phyloP scores from a whole-genome alignment of 1,284 basidiomycete genomes.

The Athelia psychrophila region DNA sequence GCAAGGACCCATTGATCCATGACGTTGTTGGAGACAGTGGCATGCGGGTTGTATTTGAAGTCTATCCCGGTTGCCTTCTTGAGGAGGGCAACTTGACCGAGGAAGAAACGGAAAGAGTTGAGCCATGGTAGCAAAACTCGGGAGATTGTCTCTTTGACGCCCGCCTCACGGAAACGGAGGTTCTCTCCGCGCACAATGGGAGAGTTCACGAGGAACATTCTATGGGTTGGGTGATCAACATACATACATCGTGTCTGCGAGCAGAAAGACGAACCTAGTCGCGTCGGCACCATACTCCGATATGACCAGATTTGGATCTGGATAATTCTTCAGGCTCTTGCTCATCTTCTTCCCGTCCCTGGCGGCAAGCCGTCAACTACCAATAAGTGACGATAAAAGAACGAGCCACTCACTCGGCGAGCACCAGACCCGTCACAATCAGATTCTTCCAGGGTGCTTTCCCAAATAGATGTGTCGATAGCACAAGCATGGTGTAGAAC shows the following conservation, averaged over 20 bases:
- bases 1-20: conserved; percentile 99
- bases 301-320: conserved; percentile 93
- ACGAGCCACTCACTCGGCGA: conserved; percentile 72
- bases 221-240: conserved; percentile 23
- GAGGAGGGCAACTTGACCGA: conserved; percentile 89
- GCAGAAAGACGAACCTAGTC: conserved; percentile 56
- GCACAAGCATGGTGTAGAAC: conserved; percentile 98
- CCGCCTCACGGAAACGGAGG: conserved; percentile 96
- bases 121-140: conserved; percentile 98
- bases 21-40: conserved; percentile 86
- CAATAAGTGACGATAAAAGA: background rate
- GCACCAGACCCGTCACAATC: conserved; percentile 93
- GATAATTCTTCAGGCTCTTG: conserved; percentile 97
- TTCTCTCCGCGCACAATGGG: conserved; percentile 98
- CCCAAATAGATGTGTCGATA: conserved; percentile 93
- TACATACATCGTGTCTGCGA: background rate
- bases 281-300: conserved; percentile 95
- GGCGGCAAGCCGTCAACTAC: conserved; percentile 5
- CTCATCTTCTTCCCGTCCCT: conserved; percentile 99
- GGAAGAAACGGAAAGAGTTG: conserved; percentile 99
- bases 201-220: conserved; percentile 98
- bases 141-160: conserved; percentile 94
- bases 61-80: conserved; percentile 81
- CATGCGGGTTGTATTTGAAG: conserved; percentile 88
- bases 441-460: conserved; percentile 98